phyloP scores from a whole-genome alignment of 2,329 filamentous ascomycete genomes.

The Pestalotiopsis fici region DNA sequence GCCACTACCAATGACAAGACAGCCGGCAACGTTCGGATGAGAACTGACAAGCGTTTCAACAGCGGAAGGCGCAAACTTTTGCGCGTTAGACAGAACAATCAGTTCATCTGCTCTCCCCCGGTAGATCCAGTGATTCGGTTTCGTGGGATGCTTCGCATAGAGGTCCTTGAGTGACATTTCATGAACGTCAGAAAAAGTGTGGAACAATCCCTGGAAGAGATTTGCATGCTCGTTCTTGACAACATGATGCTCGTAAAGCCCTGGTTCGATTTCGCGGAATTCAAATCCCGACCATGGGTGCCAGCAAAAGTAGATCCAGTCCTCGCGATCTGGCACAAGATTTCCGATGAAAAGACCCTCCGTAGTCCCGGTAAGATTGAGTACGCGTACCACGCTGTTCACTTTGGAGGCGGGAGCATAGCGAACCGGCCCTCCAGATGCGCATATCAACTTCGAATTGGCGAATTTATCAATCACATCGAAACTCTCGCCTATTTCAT shows the following conservation, averaged over 20 bases:
- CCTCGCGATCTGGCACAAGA: conserved; percentile 24
- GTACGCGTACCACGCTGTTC: no score
- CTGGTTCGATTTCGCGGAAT: conserved; percentile 20
- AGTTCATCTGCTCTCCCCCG: conserved; percentile 28
- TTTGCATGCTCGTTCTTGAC: conserved; percentile 22
- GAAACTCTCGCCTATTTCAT: no score
- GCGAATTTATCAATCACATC: no score
- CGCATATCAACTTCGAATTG: no score
- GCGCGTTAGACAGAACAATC: conserved; percentile 38
- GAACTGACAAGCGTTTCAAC: conserved; percentile 33
- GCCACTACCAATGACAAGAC: conserved; percentile 33
- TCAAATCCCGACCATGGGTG: conserved; percentile 20
- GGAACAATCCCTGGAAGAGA: conserved; percentile 36
- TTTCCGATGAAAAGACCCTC: neutral
- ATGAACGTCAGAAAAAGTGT: conserved; percentile 37
- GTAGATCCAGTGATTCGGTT: conserved; percentile 32
- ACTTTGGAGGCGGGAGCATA: no score
- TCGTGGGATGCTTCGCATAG: conserved; percentile 34
- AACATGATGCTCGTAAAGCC: conserved; percentile 35
- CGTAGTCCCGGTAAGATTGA: conserved; percentile 9
- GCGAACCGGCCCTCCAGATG: no score
- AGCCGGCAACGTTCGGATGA: conserved; percentile 28
- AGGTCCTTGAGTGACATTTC: conserved; percentile 42
- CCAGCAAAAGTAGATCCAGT: conserved; percentile 32
- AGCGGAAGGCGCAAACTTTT: conserved; percentile 41